Evolutionary conservation across 805 yeast species (phyloP).

Genomic region (Candida boleticola): DNA sequence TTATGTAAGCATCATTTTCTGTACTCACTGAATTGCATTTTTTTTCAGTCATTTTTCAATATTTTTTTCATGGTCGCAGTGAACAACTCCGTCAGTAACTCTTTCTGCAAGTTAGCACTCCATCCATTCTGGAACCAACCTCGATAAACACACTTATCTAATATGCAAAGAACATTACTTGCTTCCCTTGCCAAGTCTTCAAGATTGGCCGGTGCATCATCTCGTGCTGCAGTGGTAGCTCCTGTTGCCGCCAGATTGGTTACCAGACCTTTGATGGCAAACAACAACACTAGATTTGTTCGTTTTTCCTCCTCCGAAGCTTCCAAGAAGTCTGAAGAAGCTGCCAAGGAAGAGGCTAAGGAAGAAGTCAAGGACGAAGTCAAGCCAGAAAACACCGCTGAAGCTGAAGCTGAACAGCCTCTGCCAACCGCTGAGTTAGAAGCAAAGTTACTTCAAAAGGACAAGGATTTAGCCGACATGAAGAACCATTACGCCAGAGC

Average conservation of each 20-base stretch:
- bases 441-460: conserved; percentile 56
- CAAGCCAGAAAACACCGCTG: conserved; percentile 14
- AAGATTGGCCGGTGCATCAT: conserved; percentile 9
- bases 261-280: conserved; percentile 12
- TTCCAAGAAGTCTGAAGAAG: conserved; percentile 10
- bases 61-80: no score
- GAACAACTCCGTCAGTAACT: no score
- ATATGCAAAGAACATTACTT: conserved; percentile 27
- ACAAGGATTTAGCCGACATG: conserved; percentile 73
- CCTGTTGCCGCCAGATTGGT: conserved; percentile 13
- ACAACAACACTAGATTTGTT: conserved; percentile 9
- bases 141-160: no score
- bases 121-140: no score
- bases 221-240: conserved; percentile 1
- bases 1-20: conserved; percentile 7
- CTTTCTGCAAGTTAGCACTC: no score
- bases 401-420: conserved; percentile 15
- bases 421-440: conserved; percentile 38
- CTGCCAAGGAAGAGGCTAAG: conserved; percentile 9
- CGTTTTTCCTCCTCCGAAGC: conserved; percentile 16
- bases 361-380: conserved; percentile 12
- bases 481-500: conserved; percentile 82
- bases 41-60: no score
- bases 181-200: conserved; percentile 17
- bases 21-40: no score